Evolutionary conservation across 164 flowering plant species (phyloP).

Genomic region (Saururus chinensis): DNA sequence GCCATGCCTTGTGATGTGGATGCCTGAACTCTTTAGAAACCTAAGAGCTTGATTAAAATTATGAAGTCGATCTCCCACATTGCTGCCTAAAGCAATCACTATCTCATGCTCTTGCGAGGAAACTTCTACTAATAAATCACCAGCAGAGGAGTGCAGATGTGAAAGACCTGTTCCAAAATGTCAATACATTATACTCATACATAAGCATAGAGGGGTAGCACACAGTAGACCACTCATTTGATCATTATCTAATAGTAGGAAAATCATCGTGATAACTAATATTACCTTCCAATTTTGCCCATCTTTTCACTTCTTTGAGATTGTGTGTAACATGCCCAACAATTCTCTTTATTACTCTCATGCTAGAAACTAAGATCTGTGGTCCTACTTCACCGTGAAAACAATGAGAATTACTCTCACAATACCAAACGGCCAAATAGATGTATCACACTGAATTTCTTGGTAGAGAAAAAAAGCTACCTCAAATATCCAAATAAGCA

Average conservation of each 20-base stretch:
- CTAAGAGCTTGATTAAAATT: conserved; percentile 69
- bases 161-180: conserved; percentile 8
- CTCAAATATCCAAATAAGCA: too few relatives aligned
- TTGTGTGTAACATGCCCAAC: background rate
- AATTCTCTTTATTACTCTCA: too few relatives aligned
- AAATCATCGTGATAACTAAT: background rate
- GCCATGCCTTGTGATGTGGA: conserved; percentile 56
- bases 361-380: too few relatives aligned
- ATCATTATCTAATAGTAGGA: background rate
- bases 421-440: too few relatives aligned
- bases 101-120: conserved; percentile 67
- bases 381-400: too few relatives aligned
- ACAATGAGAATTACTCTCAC: too few relatives aligned
- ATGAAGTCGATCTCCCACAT: conserved; percentile 65
- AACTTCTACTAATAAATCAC: conserved; percentile 33
- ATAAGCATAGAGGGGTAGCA: too few relatives aligned
- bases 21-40: conserved; percentile 60
- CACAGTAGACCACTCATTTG: too few relatives aligned
- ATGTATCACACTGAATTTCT: too few relatives aligned
- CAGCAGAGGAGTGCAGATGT: conserved; percentile 26
- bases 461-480: too few relatives aligned
- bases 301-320: background rate
- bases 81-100: conserved; percentile 92
- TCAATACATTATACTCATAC: too few relatives aligned
- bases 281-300: background rate